Evolutionary conservation across 768 basidiomycete species (phyloP).

Genomic region (Inosperma sp.): DNA sequence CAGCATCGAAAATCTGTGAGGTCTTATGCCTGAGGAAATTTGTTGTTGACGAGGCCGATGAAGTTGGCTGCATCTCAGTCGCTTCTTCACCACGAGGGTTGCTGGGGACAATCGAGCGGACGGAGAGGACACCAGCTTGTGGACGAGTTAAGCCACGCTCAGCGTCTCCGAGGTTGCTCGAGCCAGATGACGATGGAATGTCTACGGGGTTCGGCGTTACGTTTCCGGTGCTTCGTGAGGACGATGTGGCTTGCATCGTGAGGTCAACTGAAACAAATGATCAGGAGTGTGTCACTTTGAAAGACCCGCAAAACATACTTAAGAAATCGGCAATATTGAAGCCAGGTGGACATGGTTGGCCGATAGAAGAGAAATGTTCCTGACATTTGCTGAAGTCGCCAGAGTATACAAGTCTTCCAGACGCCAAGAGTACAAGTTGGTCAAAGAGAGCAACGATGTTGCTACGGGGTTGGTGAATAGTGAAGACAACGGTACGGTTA

Average conservation of each 20-base stretch:
- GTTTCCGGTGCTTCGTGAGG: constrained; percentile 31
- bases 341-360: constrained; percentile 81
- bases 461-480: constrained; percentile 96
- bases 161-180: constrained; percentile 55
- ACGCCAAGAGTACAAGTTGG: constrained; percentile 78
- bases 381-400: constrained; percentile 74
- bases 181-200: constrained; percentile 26
- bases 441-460: constrained; percentile 97
- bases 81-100: constrained; percentile 33
- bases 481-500: constrained; percentile 94
- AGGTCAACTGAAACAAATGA: constrained; percentile 51
- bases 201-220: constrained; percentile 6
- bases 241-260: constrained; percentile 55
- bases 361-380: constrained; percentile 74
- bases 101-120: constrained; percentile 36
- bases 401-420: constrained; percentile 81
- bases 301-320: constrained; percentile 49
- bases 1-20: constrained; percentile 63
- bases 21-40: constrained; percentile 67
- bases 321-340: constrained; percentile 98
- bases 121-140: constrained; percentile 31
- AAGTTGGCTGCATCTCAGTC: constrained; percentile 45
- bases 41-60: constrained; percentile 41
- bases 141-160: constrained; percentile 52
- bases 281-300: background rate